Evolutionary conservation across 257 asterid genomes (phyloP), one percentile per base, ranked within the genome.

Genomic region (Solanum chiquidenum): DNA sequence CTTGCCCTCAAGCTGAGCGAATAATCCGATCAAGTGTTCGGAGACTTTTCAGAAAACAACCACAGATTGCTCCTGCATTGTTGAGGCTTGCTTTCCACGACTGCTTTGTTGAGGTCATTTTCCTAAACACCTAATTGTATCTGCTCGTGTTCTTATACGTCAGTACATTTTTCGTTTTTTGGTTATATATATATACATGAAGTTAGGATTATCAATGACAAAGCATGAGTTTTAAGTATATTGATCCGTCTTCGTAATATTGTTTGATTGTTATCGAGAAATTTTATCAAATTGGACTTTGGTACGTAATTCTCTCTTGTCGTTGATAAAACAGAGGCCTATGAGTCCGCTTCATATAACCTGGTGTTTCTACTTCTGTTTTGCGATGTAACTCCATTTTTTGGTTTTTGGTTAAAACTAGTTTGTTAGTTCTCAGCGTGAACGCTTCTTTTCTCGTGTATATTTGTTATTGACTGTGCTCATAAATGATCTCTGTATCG

Each of bases 11-110:
- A 21, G 96, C 98, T 0, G 96, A 95, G 91, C 83, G 79, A 20
- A 92, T 91, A 14, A 86, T 95, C 83, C 89, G 93, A 71, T 89
- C 92, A 2, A 83, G 89, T 5, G 92, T 94, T 86, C 91, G 77
- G 7, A 89, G 89, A 9, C 88, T 94, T 87, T 90, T 90, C 85
- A 44, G 13, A 27, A 11, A 38, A 83, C 89, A 88, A 49, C 91
- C 85, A 5, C 83, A 82, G 25, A 83, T 92, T 49, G 94, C 93
- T 8, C 98, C 98, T 84, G 94, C 93, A 29, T 77, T 95, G 40
- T 33, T 93, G 88, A 86, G 96, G 77, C 94, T 95, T 5, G 90
- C 89, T 73, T 95, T 95, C 86, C 98, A 95, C 20, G 98, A 95
- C 86, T 94, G 96, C 89, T 94, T 92, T 74, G 91, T 94, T 34